Evolutionary conservation across 2,329 filamentous ascomycete species (phyloP), one percentile per base, ranked within the genome.

Genomic region (Diaporthe ilicicola): DNA sequence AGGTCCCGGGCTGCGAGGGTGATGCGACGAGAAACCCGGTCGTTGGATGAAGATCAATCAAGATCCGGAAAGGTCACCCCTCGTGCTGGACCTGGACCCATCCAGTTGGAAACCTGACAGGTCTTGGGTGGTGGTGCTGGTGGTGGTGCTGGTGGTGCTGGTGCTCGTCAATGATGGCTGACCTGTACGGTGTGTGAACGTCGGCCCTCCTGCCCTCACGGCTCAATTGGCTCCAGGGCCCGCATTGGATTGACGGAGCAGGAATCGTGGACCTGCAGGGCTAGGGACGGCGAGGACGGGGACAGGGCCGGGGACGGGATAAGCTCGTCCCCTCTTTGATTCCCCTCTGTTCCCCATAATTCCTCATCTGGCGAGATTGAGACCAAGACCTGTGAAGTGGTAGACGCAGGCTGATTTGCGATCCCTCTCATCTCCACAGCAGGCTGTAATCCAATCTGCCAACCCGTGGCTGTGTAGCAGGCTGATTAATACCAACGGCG

Each of bases 361-460:
- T 64, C 24, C 59, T 50, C 59, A 64, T 64, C 59, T 64, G 9
- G 59, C 59, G 44, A 64, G 59, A 64, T 64, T 64, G 44, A 64
- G n/a, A 27, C 44, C 59, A 34, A 50, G 59, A 15, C 37, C 13
- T 39, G 8, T 15, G 37, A 5, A 15, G 37, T 15, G 37, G 37
- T 15, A 39, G 37, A 39, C 37, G 37, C 37, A 65, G 44, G 15
- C 24, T 4, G 10, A 13, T 22, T n/a, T n/a, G 8, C 19, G 29
- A 22, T 48, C 68, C 50, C 59, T 54, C 59, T 70, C 67, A 65
- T 70, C 50, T 70, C 67, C 67, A 62, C 48, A 42, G 22, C 34
- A 39, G 29, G 44, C 59, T n/a, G 59, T 56, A 34, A 13, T 9
- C 29, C 34, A 39, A 39, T 27, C 34, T 39, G n/a, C 13, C 54